Evolutionary conservation across 2,329 filamentous ascomycete species (phyloP), one percentile per base, ranked within the genome.

Genomic region (Hypoxylon sp.): DNA sequence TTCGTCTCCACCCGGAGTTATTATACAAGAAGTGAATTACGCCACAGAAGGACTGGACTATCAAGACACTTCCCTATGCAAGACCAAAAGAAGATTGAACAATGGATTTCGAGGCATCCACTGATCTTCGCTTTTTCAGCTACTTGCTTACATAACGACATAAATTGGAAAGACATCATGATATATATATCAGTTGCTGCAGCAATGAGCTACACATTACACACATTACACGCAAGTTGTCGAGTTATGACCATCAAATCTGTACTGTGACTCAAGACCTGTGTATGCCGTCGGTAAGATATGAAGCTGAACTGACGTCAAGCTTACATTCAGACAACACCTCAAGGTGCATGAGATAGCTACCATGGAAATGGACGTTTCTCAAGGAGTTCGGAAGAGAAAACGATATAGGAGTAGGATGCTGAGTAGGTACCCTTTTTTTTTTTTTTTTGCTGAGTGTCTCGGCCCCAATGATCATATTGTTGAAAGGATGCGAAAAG

Each of bases 221-320:
- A 15, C 3, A 34, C 13, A 34, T 34, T 34, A 15, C 32, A 15
- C 3, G 32, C n/a, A 4, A 37, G 32, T 37, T 37, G 13, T 37
- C 13, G 32, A 41, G 37, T 41, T 20, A n/a, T 41, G 37, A 6
- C 17, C 10, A 20, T 6, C 7, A 41, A 19, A 41, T 41, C 3
- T 41, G 37, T 3, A 41, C 8, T 6, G n/a, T 41, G n/a, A 41
- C 37, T 10, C 2, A 41, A 41, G 7, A 17, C n/a, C n/a, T 41
- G 17, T 41, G 37, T n/a, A 20, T 41, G 10, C 20, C 37, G 19
- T n/a, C n/a, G 13, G 4, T 3, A 39, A 39, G 34, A 10, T 41
- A 34, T 26, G 54, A 58, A 58, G 50, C 54, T 53, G 49, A 26
- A 47, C 53, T 65, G 59, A 63, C 59, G 63, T 65, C 56, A 62